Percentiles rank a stretch among this genome's conserved stretches.
phyloP scores from a whole-genome alignment of 768 basidiomycete species.

The Coprinellus micaceus region DNA sequence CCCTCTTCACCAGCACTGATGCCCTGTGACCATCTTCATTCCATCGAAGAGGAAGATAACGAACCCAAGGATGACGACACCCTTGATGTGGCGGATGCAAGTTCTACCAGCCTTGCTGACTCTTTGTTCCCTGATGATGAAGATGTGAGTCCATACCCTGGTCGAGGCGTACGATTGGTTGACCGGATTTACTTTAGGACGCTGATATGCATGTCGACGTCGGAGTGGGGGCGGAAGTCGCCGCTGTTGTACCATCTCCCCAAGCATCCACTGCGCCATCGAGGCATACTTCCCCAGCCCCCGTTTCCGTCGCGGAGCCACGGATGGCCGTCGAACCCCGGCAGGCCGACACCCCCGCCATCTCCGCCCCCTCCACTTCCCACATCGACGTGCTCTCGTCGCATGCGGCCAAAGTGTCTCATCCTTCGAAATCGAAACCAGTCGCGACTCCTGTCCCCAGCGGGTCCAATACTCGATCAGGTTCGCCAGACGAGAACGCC shows the following conservation, averaged over 20 bases:
- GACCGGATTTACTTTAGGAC: too few relatives aligned
- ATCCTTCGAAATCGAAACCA: background rate
- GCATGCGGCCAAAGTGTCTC: background rate
- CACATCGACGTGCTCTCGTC: background rate
- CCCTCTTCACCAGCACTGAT: slow-evolving; percentile 14
- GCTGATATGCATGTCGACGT: too few relatives aligned
- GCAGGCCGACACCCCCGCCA: background rate
- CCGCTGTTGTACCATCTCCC: slow-evolving; percentile 19
- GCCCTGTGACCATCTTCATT: slow-evolving; percentile 14
- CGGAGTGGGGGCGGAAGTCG: too few relatives aligned
- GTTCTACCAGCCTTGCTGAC: too few relatives aligned
- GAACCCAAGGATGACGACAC: too few relatives aligned
- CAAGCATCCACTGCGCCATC: slow-evolving; percentile 7
- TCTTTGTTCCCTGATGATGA: too few relatives aligned
- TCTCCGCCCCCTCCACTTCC: background rate
- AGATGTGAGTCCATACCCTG: too few relatives aligned
- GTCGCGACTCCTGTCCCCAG: background rate
- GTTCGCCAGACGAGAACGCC: slow-evolving; percentile 5
- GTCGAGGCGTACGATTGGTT: too few relatives aligned
- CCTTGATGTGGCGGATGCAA: too few relatives aligned
- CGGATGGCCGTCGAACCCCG: background rate
- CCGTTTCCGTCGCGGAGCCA: background rate
- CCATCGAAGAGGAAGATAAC: too few relatives aligned
- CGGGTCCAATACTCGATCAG: background rate
- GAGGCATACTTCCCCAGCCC: too few relatives aligned